A percentile compares a stretch with the other conserved stretches of the same genome.
Conservation (phyloP, 2,329 filamentous ascomycete genomes). For the Cladophialophora carrionii region DNA sequence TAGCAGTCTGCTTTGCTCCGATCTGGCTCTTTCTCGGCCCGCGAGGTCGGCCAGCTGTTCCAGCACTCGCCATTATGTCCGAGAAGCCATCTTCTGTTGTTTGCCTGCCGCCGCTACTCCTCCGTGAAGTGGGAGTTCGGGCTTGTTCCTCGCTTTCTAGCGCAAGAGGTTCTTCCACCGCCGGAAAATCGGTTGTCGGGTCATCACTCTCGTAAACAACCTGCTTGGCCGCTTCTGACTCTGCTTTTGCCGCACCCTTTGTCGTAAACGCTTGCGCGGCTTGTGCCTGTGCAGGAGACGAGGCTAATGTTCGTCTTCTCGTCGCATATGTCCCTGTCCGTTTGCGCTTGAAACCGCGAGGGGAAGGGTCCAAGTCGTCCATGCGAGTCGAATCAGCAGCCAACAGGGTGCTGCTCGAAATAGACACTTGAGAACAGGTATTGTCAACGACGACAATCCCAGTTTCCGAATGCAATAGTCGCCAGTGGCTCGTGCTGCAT, state of each 20-base stretch:
- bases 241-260: neutral
- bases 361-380: conserved; percentile 30
- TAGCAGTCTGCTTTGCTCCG: neutral
- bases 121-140: neutral
- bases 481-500: neutral
- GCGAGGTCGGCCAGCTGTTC: neutral
- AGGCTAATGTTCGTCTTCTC: conserved; percentile 27
- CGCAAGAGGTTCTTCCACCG: neutral
- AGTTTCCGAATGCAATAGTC: conserved; percentile 11
- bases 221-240: neutral
- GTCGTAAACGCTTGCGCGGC: neutral
- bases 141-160: neutral
- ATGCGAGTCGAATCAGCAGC: conserved; percentile 8
- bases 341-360: conserved; percentile 35
- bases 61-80: neutral
- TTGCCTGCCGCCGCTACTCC: neutral
- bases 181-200: neutral
- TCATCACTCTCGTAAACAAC: neutral
- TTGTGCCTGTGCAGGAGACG: conserved; percentile 1
- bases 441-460: neutral
- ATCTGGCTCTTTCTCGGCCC: neutral
- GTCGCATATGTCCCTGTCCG: conserved; percentile 34
- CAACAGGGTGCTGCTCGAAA: neutral
- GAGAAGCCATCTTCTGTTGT: neutral
- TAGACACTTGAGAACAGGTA: neutral